These are phyloP conservation scores for Ascochyta koolunga DNA, from an alignment of 2,329 filamentous ascomycete genomes.

Conservation along the genomic window DNA sequence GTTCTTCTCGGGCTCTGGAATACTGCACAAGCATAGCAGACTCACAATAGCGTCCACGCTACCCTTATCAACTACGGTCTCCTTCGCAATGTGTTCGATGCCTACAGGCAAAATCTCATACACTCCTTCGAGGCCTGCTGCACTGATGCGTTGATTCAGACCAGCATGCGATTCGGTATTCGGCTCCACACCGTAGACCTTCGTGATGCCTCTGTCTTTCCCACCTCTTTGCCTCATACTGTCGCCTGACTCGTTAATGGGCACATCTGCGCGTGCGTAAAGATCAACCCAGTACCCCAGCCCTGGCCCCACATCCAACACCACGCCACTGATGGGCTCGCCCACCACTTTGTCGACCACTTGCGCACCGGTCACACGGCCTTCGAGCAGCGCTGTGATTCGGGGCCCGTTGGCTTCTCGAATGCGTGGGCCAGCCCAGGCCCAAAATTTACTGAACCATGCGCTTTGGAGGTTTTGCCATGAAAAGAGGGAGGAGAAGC, in stretches of 20 bases:
- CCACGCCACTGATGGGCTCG: constrained; percentile 18
- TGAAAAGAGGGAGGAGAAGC: constrained; percentile 6
- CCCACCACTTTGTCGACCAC: constrained; percentile 14
- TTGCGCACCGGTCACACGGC: constrained; percentile 16
- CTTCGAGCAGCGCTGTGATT: constrained; percentile 24
- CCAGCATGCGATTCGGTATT: constrained; percentile 14
- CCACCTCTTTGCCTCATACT: neutral
- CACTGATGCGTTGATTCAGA: constrained; percentile 10
- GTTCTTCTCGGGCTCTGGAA: constrained; percentile 26
- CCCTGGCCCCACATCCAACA: constrained; percentile 25
- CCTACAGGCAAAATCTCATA: constrained; percentile 24
- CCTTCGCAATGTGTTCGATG: constrained; percentile 18
- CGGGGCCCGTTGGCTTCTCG: constrained; percentile 16
- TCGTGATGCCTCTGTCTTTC: constrained; percentile 6
- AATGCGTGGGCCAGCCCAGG: constrained; percentile 16
- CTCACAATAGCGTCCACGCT: constrained; percentile 26
- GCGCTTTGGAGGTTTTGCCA: constrained; percentile 17
- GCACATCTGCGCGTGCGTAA: constrained; percentile 12
- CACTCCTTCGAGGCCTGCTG: constrained; percentile 14
- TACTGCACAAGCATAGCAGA: constrained; percentile 25
- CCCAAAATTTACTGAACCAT: constrained; percentile 26
- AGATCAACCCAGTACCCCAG: constrained; percentile 26
- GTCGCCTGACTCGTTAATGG: constrained; percentile 1
- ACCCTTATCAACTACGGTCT: constrained; percentile 16
- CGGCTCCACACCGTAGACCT: constrained; percentile 26